A percentile compares a stretch with the other conserved stretches of the same genome.
phyloP scores from a whole-genome alignment of 345 rosid species.

The Eucalyptus fibrosa region DNA sequence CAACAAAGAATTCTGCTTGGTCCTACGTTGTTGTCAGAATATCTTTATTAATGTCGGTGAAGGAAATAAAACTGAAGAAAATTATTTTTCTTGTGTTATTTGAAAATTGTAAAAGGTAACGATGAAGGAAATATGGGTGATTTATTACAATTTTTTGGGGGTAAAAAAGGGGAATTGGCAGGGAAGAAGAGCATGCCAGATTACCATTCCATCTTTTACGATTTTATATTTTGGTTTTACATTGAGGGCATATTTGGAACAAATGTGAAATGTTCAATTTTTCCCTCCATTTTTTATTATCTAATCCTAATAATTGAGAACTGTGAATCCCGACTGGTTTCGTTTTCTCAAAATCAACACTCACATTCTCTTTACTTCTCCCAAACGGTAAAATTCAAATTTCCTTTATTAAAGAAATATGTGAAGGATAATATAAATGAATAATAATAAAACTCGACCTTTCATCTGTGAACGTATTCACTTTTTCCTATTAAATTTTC shows the following conservation, averaged over 20 bases:
- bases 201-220: background rate
- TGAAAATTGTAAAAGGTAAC: background rate
- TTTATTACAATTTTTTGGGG: background rate
- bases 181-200: background rate
- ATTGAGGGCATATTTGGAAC: background rate
- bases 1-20: background rate
- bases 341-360: background rate
- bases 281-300: background rate
- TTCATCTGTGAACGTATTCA: background rate
- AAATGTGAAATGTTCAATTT: background rate
- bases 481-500: background rate
- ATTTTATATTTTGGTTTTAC: background rate
- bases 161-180: background rate
- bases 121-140: background rate
- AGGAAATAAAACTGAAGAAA: background rate
- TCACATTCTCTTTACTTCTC: background rate
- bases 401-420: background rate
- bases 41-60: background rate
- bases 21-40: background rate
- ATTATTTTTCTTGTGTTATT: background rate
- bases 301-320: background rate
- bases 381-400: background rate
- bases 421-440: background rate
- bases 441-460: background rate
- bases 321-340: background rate